Percentiles rank a stretch among this genome's conserved stretches.
Evolutionary conservation across 2,329 filamentous ascomycete genomes (phyloP).

Genomic region (Mariannaea elegans): DNA sequence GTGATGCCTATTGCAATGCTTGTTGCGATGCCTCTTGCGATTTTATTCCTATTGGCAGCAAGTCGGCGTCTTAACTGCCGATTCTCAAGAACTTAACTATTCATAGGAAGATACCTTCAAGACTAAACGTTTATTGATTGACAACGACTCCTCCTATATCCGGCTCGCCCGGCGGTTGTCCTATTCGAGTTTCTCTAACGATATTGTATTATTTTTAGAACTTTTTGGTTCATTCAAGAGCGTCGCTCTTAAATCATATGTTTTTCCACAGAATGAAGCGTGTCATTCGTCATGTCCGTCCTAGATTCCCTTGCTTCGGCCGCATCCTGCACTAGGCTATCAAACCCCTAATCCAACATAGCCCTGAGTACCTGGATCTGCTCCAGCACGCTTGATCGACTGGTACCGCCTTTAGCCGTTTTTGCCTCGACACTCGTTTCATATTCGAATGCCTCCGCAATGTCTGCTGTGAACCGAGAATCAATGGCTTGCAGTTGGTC

Average conservation of each 20-base stretch:
- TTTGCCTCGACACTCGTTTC: not conserved
- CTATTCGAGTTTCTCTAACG: conserved; percentile 24
- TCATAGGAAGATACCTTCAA: conserved; percentile 22
- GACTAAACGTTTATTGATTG: conserved; percentile 9
- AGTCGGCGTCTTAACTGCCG: too few relatives aligned
- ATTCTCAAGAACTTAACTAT: not conserved
- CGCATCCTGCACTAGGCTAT: conserved; percentile 33
- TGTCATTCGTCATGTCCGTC: conserved; percentile 36
- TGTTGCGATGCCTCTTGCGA: too few relatives aligned
- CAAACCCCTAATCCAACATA: conserved; percentile 42
- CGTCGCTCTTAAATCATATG: not conserved
- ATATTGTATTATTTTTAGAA: conserved; percentile 7
- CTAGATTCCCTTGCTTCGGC: conserved; percentile 36
- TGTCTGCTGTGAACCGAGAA: conserved; percentile 71
- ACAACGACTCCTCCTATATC: conserved; percentile 10
- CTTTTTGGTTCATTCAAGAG: conserved; percentile 27
- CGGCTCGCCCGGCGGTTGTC: conserved; percentile 15
- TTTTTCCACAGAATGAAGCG: conserved; percentile 39
- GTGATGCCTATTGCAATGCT: too few relatives aligned
- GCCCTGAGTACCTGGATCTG: conserved; percentile 61
- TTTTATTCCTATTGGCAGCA: too few relatives aligned
- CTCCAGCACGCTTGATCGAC: conserved; percentile 68
- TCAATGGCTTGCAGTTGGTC: conserved; percentile 75
- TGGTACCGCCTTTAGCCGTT: conserved; percentile 58
- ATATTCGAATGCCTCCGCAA: not conserved